Base-by-base conservation (phyloP, 352 stramenopile genomes). In the Thraustochytrium striatum region DNA sequence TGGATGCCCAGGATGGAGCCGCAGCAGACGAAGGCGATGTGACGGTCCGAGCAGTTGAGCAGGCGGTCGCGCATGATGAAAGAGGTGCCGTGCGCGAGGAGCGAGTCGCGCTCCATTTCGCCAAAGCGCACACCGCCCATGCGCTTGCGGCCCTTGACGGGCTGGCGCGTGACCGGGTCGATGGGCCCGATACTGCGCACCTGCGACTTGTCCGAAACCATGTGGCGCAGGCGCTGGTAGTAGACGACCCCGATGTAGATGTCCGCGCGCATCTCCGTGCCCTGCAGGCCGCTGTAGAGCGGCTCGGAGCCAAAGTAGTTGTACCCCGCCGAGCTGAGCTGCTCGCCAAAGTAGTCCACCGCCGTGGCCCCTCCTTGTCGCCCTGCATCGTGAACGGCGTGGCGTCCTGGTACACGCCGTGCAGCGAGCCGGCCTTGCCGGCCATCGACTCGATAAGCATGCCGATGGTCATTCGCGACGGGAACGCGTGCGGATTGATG, bases 161-260 rank as follows among this genome's bases (percentile, higher is more conserved):
- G 97, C 87, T 99, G 97, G 3, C 96, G 90, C 69, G 97, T 99
- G n/a, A 99, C 87, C 82, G 90, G 92, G 87, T 99, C 99, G 81
- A 99, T 96, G 41, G 94, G 93, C 11, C 97, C 97, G 38, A 94
- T 99, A 2, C 95, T 91, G 83, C 97, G 93, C 62, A 99, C 97
- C 87, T 99, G 97, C 69, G 90, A 98, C 90, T 99, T 99, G 88
- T 99, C 97, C 80, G 92, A 98, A 72, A 99, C 97, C 97, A 99
- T 99, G 90, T 99, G 97, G 70, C 96, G 92, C 83, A 99, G 87
- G 61, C 97, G 90, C 89, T 99, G 97, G 86, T 99, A 99, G 87
- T 98, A 99, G 41, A 99, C 96, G n/a, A 99, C 89, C 52, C 97
- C 97, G 72, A 99, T 99, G 89, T 99, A 99, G 57, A 99, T 97